Evolutionary conservation across 78 protist species (phyloP), one percentile per base, ranked within the genome.

Genomic region (Planoprotostelium fungivorum): DNA sequence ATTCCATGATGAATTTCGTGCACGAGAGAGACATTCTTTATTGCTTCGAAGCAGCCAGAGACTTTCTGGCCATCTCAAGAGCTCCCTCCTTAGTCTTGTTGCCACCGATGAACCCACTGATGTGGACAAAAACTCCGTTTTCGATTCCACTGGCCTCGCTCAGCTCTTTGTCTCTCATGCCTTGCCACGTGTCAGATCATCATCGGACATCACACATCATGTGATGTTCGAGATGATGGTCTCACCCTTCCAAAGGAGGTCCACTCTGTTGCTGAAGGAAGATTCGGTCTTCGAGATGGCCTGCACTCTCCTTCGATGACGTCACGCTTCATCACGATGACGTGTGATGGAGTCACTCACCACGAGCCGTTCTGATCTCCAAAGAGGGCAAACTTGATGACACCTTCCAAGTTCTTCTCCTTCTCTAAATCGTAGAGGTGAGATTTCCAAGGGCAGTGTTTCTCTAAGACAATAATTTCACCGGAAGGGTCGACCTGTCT

Each of bases 31-130:
- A n/a, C n/a, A n/a, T n/a, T n/a, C n/a, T n/a, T n/a, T n/a, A n/a
- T n/a, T n/a, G n/a, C n/a, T n/a, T n/a, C n/a, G 73, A 51, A 51
- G 73, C 73, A 51, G 73, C 73, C 5, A 51, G 73, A 51, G 73
- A 51, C 73, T 51, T 51, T 16, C 16, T 51, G 73, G 73, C 73
- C 73, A 51, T 51, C 73, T 51, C 73, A 16, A 51, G 73, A 51
- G 73, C 73, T 25, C 73, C 97, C 34, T 95, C 97, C 83, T 84
- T 85, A 28, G 97, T 94, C 36, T 83, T 89, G 84, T 95, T 89
- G 28, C 99, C 99, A 25, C 99, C 98, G 88, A 97, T 97, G 91
- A 97, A 97, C 34, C 99, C 99, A 35, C 39, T 37, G 63, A 94
- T 94, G 86, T 89, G 94, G 38, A 84, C 86, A 5, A 92, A 92